Conservation (phyloP, 495 filamentous ascomycete species). For the Barbatosphaeria neglecta region DNA sequence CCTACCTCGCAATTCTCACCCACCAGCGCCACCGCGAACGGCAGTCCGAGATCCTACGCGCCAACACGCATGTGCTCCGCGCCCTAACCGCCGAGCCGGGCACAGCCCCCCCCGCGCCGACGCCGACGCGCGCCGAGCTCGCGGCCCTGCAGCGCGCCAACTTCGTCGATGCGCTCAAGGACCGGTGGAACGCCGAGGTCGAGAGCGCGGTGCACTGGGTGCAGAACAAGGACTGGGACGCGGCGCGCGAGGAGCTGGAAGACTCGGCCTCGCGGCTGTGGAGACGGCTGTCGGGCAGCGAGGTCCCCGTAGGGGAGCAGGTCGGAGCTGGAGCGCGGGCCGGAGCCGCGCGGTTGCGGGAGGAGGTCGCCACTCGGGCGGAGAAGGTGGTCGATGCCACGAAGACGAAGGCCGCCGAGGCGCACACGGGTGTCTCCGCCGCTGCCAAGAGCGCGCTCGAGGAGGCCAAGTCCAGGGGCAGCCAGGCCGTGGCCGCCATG, state of each 20-base stretch:
- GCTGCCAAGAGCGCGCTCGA: constrained; percentile 18
- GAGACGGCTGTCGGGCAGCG: constrained; percentile 9
- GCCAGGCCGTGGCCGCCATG: constrained; percentile 3
- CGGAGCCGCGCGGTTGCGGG: neutral
- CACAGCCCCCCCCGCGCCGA: constrained; percentile 15
- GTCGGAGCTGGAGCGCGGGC: constrained; percentile 1
- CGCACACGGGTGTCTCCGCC: constrained; percentile 8
- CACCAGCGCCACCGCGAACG: constrained; percentile 60
- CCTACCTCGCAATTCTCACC: constrained; percentile 67
- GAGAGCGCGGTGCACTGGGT: constrained; percentile 55
- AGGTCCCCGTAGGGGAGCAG: constrained; percentile 7
- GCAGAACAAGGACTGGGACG: constrained; percentile 51
- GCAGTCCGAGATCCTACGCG: constrained; percentile 60
- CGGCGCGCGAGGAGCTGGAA: constrained; percentile 44
- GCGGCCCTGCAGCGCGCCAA: constrained; percentile 32
- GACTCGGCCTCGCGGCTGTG: constrained; percentile 20
- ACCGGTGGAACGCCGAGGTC: constrained; percentile 70
- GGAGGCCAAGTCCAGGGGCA: constrained; percentile 15
- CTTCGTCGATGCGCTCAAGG: constrained; percentile 57
- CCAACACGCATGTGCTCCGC: constrained; percentile 53
- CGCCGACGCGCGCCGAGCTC: constrained; percentile 29
- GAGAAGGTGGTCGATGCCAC: constrained; percentile 12
- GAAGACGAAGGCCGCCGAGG: constrained; percentile 12
- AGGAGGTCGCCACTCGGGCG: constrained; percentile 3
- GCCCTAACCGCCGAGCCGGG: constrained; percentile 34